phyloP scores from a whole-genome alignment of 2,329 filamentous ascomycete species.

The Alternaria hordeiaustralica region DNA sequence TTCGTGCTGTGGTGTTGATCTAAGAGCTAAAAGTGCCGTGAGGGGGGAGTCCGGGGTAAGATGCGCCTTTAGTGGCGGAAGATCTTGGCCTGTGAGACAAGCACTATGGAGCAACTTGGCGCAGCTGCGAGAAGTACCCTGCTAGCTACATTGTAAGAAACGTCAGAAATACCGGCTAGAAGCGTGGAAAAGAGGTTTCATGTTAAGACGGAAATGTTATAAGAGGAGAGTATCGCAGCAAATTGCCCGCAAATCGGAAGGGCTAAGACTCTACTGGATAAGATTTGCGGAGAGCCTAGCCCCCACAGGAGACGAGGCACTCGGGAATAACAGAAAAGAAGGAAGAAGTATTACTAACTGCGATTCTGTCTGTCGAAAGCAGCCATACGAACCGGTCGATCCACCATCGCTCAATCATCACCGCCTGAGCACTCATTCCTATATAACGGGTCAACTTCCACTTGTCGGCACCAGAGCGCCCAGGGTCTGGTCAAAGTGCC shows the following conservation, averaged over 20 bases:
- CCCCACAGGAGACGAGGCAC: neutral
- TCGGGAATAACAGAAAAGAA: neutral
- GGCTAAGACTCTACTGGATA: neutral
- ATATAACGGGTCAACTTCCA: constrained; percentile 49
- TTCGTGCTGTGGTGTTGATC: neutral
- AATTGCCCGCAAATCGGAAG: neutral
- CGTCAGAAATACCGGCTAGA: neutral
- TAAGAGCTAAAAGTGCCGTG: neutral
- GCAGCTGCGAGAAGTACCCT: neutral
- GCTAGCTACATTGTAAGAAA: neutral
- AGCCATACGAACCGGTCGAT: neutral
- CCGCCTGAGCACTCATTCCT: constrained; percentile 47
- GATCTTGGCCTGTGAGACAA: constrained; percentile 19
- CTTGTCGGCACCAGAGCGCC: constrained; percentile 53
- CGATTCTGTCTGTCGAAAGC: neutral
- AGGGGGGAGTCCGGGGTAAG: constrained; percentile 15
- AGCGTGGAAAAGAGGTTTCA: neutral
- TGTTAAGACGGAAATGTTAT: neutral
- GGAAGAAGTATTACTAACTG: neutral
- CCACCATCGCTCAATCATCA: constrained; percentile 40
- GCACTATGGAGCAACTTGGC: constrained; percentile 31
- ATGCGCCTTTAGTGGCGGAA: constrained; percentile 39
- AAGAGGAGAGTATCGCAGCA: neutral
- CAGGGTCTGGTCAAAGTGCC: constrained; percentile 49
- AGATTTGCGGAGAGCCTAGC: neutral